These are phyloP conservation scores for Ormosia semicastrata DNA, from an alignment of 306 rosid genomes.

Conservation along the genomic window DNA sequence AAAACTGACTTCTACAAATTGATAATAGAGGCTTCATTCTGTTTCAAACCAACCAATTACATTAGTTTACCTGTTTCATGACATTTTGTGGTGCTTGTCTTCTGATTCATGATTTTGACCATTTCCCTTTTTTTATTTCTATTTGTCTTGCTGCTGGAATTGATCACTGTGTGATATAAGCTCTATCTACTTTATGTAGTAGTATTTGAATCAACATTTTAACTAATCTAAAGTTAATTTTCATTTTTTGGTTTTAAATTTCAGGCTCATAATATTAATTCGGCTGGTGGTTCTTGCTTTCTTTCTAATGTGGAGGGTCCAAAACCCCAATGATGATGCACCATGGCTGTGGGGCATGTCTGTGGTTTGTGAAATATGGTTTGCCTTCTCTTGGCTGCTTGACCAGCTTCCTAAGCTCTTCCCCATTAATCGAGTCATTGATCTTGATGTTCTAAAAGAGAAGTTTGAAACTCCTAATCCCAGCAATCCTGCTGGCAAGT, in stretches of 20 bases:
- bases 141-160: conserved; percentile 3
- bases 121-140: background rate
- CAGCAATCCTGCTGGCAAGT: conserved; percentile 59
- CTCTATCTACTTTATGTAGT: background rate
- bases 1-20: background rate
- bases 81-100: background rate
- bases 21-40: background rate
- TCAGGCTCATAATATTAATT: conserved; percentile 60
- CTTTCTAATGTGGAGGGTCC: conserved; percentile 62
- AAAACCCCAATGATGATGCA: conserved; percentile 69
- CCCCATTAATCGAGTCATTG: conserved; percentile 62
- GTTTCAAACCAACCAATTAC: background rate
- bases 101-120: background rate
- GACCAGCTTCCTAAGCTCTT: conserved; percentile 85
- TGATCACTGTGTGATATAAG: background rate
- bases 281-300: conserved; percentile 59
- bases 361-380: conserved; percentile 82
- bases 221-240: background rate
- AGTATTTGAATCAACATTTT: background rate
- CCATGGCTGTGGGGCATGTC: conserved; percentile 84
- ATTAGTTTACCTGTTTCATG: background rate
- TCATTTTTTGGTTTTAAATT: conserved; percentile 3
- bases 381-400: conserved; percentile 85
- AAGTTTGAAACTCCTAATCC: conserved; percentile 73
- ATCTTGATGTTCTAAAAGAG: conserved; percentile 57